Evolutionary conservation across 768 basidiomycete genomes (phyloP), one percentile per base, ranked within the genome.

Genomic region (Chiua virens): DNA sequence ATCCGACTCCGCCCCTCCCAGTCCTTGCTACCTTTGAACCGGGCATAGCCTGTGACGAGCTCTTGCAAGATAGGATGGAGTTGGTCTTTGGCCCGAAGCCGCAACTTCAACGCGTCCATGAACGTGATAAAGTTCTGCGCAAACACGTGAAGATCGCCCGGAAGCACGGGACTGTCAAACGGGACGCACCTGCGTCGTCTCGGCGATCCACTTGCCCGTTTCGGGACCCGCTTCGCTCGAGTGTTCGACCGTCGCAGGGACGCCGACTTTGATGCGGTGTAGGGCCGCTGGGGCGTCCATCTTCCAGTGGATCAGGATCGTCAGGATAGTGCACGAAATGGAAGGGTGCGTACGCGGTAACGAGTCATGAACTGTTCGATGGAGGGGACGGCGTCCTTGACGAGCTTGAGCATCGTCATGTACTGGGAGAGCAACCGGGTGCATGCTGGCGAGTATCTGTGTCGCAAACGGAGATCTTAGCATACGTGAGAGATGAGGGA

Each of bases 401-500:
- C 87, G n/a, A 98, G 79, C 72, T 93, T 97, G 54, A 94, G 74
- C 85, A 97, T 92, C 0, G 92, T 95, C 81, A 97, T 97, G 77
- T 97, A 98, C 71, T 97, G 94, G 8, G 92, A 91, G 14, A 98
- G 72, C n/a, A 99, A 74, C 36, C 89, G 81, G 14, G 92, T 94
- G 68, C 96, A 99, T 54, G 93, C 94, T 49, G 93, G 95, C 56
- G 93, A 93, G 69, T 98, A 99, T 78, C 94, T 97, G 81, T 80
- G 68, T 55, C 52, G 41, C 40, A 45, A 39, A 35, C 20, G 36
- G 8, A 18, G 34, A 28, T 15, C 54, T 66, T 30, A 58, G 55
- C 39, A 45, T 9, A 10, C 36, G 38, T 20, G 22, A 42, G 27
- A 38, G 36, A 36, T 13, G 14, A 25, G 21, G 22, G 34, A 23